Conservation (phyloP, 371 early-diverging fungal genomes). For the Mortierella sp. region DNA sequence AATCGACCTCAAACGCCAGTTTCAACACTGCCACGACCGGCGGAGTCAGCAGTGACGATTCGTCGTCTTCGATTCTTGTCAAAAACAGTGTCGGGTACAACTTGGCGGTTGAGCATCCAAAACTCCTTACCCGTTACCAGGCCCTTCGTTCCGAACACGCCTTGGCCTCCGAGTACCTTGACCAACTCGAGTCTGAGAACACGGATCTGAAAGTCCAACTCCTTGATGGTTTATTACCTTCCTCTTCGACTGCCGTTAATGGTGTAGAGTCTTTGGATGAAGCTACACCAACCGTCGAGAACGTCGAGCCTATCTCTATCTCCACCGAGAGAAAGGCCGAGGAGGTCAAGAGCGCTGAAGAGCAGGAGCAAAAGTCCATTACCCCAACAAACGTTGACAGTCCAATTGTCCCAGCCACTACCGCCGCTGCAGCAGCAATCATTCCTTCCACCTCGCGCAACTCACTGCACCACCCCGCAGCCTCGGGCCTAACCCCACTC, state of each 20-base stretch:
- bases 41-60: not conserved
- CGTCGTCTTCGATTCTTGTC: constrained; percentile 8
- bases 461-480: constrained; percentile 25
- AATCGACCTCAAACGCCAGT: not conserved
- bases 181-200: constrained; percentile 35
- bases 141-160: constrained; percentile 33
- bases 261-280: not conserved
- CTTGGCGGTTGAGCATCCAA: constrained; percentile 30
- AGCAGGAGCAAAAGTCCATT: not conserved
- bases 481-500: constrained; percentile 19
- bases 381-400: not conserved
- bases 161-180: constrained; percentile 33
- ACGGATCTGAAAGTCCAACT: constrained; percentile 32
- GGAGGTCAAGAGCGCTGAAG: not conserved
- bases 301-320: not conserved
- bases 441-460: constrained; percentile 4
- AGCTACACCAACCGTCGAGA: not conserved
- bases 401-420: not conserved
- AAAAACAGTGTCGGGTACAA: constrained; percentile 45
- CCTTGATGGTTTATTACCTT: not conserved
- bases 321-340: not conserved
- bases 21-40: constrained; percentile 6
- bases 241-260: not conserved
- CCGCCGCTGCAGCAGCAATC: not conserved
- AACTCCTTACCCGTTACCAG: constrained; percentile 36